Percentiles rank a stretch among this genome's conserved stretches.
These are phyloP conservation scores for Phoma herbarum DNA, from an alignment of 2,329 filamentous ascomycete species.

Conservation along the genomic window DNA sequence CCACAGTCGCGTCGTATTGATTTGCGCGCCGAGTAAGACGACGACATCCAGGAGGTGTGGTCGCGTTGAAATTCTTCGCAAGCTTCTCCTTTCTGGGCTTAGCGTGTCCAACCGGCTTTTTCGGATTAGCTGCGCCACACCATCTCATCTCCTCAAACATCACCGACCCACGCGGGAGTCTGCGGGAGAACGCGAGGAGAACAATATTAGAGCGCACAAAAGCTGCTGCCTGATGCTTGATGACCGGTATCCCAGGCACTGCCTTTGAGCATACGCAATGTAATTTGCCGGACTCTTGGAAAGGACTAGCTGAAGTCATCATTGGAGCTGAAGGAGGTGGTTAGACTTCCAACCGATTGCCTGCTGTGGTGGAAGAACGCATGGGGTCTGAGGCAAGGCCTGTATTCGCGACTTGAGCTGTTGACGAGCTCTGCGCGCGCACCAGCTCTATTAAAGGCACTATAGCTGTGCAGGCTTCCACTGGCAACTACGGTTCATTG, in stretches of 20 bases:
- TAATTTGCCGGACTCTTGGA: background rate
- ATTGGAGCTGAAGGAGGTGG: background rate
- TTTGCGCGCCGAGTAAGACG: constrained; percentile 20
- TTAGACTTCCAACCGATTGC: background rate
- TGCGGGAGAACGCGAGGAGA: constrained; percentile 12
- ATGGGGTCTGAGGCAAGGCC: background rate
- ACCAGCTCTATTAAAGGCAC: background rate
- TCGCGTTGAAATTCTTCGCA: constrained; percentile 32
- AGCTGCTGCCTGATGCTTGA: constrained; percentile 14
- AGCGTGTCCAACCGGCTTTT: background rate
- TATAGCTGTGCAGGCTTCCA: too few relatives aligned
- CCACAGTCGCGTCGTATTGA: constrained; percentile 22
- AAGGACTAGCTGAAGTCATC: background rate
- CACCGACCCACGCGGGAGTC: constrained; percentile 2
- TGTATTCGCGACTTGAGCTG: background rate
- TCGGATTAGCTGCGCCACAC: constrained; percentile 14
- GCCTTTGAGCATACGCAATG: background rate
- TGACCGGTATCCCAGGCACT: constrained; percentile 1
- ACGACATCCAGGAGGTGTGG: constrained; percentile 20
- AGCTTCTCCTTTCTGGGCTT: constrained; percentile 29
- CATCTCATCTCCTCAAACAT: constrained; percentile 3
- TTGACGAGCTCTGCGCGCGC: background rate
- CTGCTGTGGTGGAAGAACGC: background rate
- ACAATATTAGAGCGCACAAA: constrained; percentile 2
- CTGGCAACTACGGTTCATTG: too few relatives aligned